A percentile compares a stretch with the other conserved stretches of the same genome.
phyloP scores from a whole-genome alignment of 352 stramenopile species.

The Pythium angustatum region DNA sequence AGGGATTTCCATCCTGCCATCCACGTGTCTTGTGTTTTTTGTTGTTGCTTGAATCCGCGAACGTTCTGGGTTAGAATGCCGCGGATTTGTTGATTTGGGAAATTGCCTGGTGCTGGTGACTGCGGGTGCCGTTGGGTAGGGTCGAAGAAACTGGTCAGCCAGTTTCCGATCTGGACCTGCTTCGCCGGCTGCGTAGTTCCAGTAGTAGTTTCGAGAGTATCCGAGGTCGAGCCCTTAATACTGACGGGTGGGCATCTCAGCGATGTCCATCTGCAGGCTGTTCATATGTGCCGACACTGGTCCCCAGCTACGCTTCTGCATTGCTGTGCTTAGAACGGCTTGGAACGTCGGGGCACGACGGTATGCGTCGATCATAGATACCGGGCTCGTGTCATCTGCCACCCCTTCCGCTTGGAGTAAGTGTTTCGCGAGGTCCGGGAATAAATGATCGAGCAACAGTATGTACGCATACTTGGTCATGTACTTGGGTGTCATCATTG shows the following conservation, averaged over 20 bases:
- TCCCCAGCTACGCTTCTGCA: neutral
- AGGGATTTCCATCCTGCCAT: conserved; percentile 1
- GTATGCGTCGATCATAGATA: neutral
- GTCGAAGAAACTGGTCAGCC: conserved; percentile 3
- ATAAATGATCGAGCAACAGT: neutral
- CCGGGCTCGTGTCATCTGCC: neutral
- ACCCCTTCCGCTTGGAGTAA: neutral
- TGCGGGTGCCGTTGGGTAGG: neutral
- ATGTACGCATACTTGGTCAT: neutral
- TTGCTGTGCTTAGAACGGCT: neutral
- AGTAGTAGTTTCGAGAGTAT: neutral
- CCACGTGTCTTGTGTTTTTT: conserved; percentile 3
- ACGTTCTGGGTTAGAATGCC: conserved; percentile 7
- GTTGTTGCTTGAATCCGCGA: neutral
- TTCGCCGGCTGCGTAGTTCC: neutral
- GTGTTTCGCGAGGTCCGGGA: neutral
- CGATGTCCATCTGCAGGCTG: neutral
- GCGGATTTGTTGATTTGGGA: neutral
- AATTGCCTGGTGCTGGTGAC: neutral
- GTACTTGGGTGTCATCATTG: neutral
- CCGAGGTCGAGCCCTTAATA: neutral
- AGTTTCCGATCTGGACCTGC: neutral
- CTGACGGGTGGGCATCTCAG: neutral
- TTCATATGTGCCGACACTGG: neutral
- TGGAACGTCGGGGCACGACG: neutral